A percentile compares a stretch with the other conserved stretches of the same genome.
These are phyloP conservation scores for Moringa oleifera DNA, from an alignment of 345 rosid genomes.

Conservation along the genomic window DNA sequence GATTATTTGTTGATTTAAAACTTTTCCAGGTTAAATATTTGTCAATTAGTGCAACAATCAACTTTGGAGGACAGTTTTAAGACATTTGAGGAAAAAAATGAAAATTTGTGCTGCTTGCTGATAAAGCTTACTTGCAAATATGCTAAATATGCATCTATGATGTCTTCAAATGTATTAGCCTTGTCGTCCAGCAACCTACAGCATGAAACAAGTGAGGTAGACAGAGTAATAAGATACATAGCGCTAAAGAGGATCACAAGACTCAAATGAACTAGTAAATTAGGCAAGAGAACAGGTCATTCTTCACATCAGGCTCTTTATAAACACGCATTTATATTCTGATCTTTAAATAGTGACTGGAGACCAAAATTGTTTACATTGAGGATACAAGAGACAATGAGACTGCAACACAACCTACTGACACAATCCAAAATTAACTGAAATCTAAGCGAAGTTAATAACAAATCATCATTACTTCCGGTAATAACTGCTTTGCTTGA, in stretches of 20 bases:
- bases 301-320: background rate
- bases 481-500: slow-evolving; percentile 77
- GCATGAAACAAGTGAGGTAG: slow-evolving; percentile 13
- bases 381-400: background rate
- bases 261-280: slow-evolving; percentile 3
- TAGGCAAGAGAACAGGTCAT: background rate
- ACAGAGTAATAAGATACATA: background rate
- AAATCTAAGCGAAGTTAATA: background rate
- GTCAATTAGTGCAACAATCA: background rate
- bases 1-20: too few relatives aligned
- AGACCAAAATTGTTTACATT: background rate
- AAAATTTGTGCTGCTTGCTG: background rate
- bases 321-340: background rate
- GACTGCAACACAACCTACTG: background rate
- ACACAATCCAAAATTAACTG: background rate
- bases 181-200: slow-evolving; percentile 64
- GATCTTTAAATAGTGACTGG: background rate
- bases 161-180: slow-evolving; percentile 74
- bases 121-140: slow-evolving; percentile 60
- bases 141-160: slow-evolving; percentile 84
- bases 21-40: background rate
- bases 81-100: background rate
- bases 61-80: background rate
- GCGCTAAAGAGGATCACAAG: background rate
- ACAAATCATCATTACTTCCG: slow-evolving; percentile 44